Evolutionary conservation across 176 grass and related monocot genomes (phyloP).

Genomic region (Pharus latifolius): DNA sequence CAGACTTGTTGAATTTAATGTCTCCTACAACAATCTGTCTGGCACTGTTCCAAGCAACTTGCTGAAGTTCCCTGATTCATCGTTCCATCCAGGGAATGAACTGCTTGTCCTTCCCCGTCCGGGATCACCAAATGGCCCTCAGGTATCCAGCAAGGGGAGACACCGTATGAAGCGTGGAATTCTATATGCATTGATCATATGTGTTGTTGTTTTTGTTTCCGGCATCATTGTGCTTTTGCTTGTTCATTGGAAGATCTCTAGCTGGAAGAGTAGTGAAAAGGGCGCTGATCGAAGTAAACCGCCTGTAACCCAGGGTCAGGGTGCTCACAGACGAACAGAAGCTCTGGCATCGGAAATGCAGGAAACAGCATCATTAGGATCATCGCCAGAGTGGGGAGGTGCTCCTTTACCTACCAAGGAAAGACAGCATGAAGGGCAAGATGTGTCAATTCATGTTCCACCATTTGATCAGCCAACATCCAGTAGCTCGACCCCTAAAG

Average conservation of each 20-base stretch:
- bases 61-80: conserved; percentile 78
- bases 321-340: conserved; percentile 30
- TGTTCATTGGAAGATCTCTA: conserved; percentile 56
- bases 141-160: conserved; percentile 10
- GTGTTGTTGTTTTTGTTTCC: conserved; percentile 47
- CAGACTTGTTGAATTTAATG: conserved; percentile 51
- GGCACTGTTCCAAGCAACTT: conserved; percentile 68
- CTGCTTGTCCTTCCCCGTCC: conserved; percentile 51
- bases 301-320: conserved; percentile 14
- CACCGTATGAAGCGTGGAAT: conserved; percentile 53
- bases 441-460: not conserved
- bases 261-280: conserved; percentile 36
- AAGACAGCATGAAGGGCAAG: conserved; percentile 18
- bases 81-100: conserved; percentile 88
- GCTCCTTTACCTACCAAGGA: conserved; percentile 12
- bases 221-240: conserved; percentile 66
- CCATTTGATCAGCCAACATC: conserved; percentile 13
- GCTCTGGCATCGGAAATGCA: conserved; percentile 15
- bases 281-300: conserved; percentile 15
- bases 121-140: conserved; percentile 18
- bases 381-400: conserved; percentile 10
- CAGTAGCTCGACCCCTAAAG: conserved; percentile 20
- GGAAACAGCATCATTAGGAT: conserved; percentile 36
- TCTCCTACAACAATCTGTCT: conserved; percentile 74
- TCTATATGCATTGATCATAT: conserved; percentile 50